A percentile compares a stretch with the other conserved stretches of the same genome.
These are phyloP conservation scores for Russula compacta DNA, from an alignment of 768 basidiomycete genomes.

Conservation along the genomic window DNA sequence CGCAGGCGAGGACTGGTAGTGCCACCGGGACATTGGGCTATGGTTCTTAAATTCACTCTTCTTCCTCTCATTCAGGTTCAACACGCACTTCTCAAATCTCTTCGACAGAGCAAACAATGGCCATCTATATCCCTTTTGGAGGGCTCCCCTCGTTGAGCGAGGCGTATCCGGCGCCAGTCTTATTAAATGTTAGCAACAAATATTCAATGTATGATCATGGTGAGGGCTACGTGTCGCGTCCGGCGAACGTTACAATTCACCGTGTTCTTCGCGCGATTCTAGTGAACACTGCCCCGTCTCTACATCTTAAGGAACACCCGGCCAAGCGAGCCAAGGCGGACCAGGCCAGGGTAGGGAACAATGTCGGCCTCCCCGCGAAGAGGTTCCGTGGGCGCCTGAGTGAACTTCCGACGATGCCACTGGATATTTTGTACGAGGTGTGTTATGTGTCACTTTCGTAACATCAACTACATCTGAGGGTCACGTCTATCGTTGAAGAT, in stretches of 20 bases:
- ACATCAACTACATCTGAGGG: not conserved
- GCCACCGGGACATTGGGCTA: not conserved
- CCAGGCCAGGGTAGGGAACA: too few relatives aligned
- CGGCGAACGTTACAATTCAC: not conserved
- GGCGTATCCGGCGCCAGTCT: not conserved
- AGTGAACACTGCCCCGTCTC: not conserved
- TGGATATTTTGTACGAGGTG: constrained; percentile 27
- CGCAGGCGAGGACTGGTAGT: not conserved
- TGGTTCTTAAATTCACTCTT: not conserved
- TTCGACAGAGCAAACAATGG: not conserved
- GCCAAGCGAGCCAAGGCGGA: not conserved
- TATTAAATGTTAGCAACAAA: not conserved
- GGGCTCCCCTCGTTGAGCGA: not conserved
- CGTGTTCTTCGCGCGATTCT: not conserved
- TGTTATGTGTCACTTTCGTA: not conserved
- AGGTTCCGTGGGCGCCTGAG: constrained; percentile 9
- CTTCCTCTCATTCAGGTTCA: not conserved
- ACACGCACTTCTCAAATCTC: too few relatives aligned
- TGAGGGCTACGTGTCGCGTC: not conserved
- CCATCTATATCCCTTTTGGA: not conserved
- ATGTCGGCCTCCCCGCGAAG: not conserved
- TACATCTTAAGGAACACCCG: not conserved
- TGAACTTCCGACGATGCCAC: constrained; percentile 20
- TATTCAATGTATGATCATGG: not conserved
- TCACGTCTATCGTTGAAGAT: constrained; percentile 21